Conservation (phyloP, 2,329 filamentous ascomycete species). For the Ophiocordyceps camponoti-leonardi region DNA sequence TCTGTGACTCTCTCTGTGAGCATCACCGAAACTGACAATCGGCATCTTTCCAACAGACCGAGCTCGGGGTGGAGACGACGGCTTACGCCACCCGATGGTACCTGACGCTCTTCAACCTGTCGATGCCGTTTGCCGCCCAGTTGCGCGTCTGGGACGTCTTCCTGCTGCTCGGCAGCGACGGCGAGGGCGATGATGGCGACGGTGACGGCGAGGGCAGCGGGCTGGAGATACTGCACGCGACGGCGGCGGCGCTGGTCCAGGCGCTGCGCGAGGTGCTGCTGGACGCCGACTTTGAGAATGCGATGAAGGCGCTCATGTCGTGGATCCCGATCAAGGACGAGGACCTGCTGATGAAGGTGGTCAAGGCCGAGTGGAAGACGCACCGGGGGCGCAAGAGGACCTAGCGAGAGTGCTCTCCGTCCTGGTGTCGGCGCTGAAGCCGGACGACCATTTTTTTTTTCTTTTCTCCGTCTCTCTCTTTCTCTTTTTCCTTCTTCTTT, state of each 20-base stretch:
- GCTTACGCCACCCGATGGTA: conserved; percentile 98
- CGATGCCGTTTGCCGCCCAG: conserved; percentile 84
- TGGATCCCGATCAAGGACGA: conserved; percentile 92
- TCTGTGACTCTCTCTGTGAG: no score
- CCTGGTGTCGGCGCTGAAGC: conserved; percentile 5
- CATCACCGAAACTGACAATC: no score
- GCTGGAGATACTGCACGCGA: conserved; percentile 77
- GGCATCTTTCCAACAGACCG: no score
- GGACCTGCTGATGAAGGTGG: conserved; percentile 80
- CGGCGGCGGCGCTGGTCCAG: conserved; percentile 77
- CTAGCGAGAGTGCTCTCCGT: conserved; percentile 14
- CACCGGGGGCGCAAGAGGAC: conserved; percentile 30
- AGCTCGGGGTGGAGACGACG: conserved; percentile 67
- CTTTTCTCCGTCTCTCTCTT: no score
- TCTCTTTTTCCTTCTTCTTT: no score
- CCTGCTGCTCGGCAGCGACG: conserved; percentile 56
- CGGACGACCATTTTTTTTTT: background rate
- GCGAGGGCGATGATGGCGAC: conserved; percentile 4
- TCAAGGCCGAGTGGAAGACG: conserved; percentile 70
- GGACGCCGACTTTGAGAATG: conserved; percentile 90
- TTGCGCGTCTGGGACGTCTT: conserved; percentile 96
- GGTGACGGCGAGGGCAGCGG: conserved; percentile 21
- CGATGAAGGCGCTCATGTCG: conserved; percentile 90
- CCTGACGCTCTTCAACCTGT: conserved; percentile 91
- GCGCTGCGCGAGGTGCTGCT: conserved; percentile 76